Percentiles rank a stretch among this genome's conserved stretches.
These are phyloP conservation scores for Globisporangium middletonii DNA, from an alignment of 352 stramenopile species.

Conservation along the genomic window DNA sequence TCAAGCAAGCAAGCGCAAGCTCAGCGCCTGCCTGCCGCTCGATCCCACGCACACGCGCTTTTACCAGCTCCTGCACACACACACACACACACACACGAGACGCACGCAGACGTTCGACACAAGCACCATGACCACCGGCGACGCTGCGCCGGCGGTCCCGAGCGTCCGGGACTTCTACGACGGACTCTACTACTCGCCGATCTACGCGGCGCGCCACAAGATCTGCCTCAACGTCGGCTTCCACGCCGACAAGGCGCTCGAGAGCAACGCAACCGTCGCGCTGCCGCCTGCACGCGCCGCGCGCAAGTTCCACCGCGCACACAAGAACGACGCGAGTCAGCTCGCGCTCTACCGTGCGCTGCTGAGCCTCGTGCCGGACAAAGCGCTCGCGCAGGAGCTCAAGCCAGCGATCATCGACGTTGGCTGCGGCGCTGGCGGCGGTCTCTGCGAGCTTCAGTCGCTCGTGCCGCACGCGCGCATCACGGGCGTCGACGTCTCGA, in stretches of 20 bases:
- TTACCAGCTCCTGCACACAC: too few species aligned
- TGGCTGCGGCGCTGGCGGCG: conserved; percentile 56
- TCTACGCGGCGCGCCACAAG: conserved; percentile 58
- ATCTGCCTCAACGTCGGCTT: conserved; percentile 72
- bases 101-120: too few species aligned
- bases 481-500: conserved; percentile 51
- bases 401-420: conserved; percentile 50
- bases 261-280: not conserved
- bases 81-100: too few species aligned
- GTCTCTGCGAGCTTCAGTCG: conserved; percentile 52
- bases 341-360: conserved; percentile 59
- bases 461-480: conserved; percentile 47
- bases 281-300: conserved; percentile 6
- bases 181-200: conserved; percentile 61
- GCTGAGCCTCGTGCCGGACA: conserved; percentile 27
- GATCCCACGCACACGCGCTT: too few species aligned
- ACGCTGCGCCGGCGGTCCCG: conserved; percentile 6
- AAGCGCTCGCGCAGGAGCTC: conserved; percentile 13
- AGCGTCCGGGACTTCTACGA: conserved; percentile 73
- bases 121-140: not conserved
- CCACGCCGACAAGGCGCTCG: conserved; percentile 13
- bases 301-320: conserved; percentile 24
- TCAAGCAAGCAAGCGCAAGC: too few species aligned
- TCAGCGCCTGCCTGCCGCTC: too few species aligned
- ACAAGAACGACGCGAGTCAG: conserved; percentile 36